Conservation (phyloP, 306 rosid species). For the Oemleria cerasiformis region DNA sequence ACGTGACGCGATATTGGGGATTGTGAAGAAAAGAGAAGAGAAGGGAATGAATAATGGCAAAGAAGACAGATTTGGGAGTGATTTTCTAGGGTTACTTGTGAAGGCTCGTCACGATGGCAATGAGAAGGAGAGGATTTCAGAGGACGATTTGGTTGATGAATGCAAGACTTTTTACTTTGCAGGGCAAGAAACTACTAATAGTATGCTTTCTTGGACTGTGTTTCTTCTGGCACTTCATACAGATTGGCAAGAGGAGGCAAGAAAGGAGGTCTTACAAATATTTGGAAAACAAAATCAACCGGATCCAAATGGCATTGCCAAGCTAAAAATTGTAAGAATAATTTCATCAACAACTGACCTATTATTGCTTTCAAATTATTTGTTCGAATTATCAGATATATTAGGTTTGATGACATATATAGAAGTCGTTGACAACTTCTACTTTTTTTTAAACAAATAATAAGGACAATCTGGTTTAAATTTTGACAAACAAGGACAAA, state of each 20-base stretch:
- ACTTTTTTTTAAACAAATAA: too few relatives aligned
- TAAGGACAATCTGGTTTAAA: too few relatives aligned
- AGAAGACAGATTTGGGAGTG: conserved; percentile 21
- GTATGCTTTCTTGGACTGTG: conserved; percentile 15
- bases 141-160: conserved; percentile 16
- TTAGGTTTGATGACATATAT: too few relatives aligned
- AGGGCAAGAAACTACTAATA: conserved; percentile 15
- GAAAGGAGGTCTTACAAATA: conserved; percentile 21
- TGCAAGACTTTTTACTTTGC: conserved; percentile 27
- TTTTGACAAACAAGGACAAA: too few relatives aligned
- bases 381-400: too few relatives aligned
- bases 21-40: conserved; percentile 21
- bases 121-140: not conserved
- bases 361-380: too few relatives aligned
- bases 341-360: too few relatives aligned
- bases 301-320: not conserved
- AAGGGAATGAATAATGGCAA: conserved; percentile 10
- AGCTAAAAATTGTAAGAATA: not conserved
- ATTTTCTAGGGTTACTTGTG: conserved; percentile 16
- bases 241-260: conserved; percentile 25
- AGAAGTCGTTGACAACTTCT: too few relatives aligned
- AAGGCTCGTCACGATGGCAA: conserved; percentile 15
- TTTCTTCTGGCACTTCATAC: conserved; percentile 15
- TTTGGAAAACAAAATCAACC: not conserved
- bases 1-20: not conserved